Conservation (phyloP, 1,284 basidiomycete genomes). For the Leccinum subrobustum region DNA sequence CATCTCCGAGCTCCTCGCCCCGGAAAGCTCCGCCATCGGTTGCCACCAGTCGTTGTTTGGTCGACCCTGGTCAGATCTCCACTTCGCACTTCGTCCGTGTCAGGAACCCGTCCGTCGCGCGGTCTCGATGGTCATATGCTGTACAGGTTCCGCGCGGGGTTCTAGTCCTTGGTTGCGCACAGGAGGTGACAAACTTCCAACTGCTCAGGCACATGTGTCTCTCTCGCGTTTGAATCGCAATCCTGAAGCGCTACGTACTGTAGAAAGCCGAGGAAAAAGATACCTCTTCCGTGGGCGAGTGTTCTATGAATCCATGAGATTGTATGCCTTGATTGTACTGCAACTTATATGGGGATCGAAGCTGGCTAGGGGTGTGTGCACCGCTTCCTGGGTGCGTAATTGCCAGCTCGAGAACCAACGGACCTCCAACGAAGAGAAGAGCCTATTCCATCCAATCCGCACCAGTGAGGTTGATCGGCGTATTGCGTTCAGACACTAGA, state of each 20-base stretch:
- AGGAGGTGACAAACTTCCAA: neutral
- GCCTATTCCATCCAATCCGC: neutral
- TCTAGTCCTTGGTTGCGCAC: neutral
- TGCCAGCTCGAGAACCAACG: neutral
- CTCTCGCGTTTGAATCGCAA: neutral
- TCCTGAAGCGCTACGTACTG: neutral
- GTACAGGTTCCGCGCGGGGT: neutral
- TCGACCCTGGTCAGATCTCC: neutral
- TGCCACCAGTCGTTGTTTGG: neutral
- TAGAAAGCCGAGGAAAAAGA: neutral
- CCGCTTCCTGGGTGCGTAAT: no score
- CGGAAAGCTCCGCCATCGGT: neutral
- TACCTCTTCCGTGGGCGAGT: neutral
- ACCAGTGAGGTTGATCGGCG: neutral
- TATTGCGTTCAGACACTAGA: neutral
- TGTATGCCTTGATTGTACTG: neutral
- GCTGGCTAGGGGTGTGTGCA: no score
- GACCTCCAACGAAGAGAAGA: neutral
- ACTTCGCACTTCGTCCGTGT: neutral
- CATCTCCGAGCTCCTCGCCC: neutral
- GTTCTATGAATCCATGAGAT: neutral
- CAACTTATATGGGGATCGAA: neutral
- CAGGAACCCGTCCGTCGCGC: neutral
- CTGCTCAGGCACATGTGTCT: neutral
- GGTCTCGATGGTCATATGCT: neutral